These are phyloP conservation scores for Lolium multiflorum DNA, from an alignment of 176 grass and related monocot genomes.

Conservation along the genomic window DNA sequence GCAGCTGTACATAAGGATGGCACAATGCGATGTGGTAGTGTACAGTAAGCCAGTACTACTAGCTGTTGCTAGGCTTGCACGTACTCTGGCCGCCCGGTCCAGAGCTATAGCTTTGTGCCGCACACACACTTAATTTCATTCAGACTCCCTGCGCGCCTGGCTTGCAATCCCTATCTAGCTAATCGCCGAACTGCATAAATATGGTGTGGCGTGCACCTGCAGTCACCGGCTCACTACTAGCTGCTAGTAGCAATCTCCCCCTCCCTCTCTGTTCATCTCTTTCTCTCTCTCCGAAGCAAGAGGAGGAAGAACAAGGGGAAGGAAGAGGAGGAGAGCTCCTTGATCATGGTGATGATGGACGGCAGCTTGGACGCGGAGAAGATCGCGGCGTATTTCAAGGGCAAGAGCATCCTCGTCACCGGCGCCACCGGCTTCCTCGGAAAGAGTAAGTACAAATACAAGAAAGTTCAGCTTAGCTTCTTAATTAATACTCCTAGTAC, in stretches of 20 bases:
- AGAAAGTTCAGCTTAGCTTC: background rate
- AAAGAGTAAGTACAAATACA: constrained; percentile 57
- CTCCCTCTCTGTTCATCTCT: background rate
- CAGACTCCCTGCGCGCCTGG: background rate
- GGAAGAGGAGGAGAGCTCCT: background rate
- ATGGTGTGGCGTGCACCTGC: constrained; percentile 6
- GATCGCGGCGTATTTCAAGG: constrained; percentile 75
- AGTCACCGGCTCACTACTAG: background rate
- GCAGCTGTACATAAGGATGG: background rate
- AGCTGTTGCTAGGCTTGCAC: background rate
- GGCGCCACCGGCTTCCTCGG: constrained; percentile 89
- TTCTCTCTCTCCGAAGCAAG: background rate
- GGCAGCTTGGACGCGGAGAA: constrained; percentile 60
- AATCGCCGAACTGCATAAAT: constrained; percentile 5
- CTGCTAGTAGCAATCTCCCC: background rate
- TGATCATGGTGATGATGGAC: constrained; percentile 22
- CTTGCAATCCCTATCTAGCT: background rate
- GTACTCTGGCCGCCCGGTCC: background rate
- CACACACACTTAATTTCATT: background rate
- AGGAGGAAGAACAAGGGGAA: background rate
- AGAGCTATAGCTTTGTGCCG: constrained; percentile 12
- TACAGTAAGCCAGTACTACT: background rate
- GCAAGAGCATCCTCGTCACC: constrained; percentile 80
- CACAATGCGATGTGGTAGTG: background rate
- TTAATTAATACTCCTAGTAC: background rate